phyloP scores from a whole-genome alignment of 208 protist genomes.

The Acanthamoeba royreba region DNA sequence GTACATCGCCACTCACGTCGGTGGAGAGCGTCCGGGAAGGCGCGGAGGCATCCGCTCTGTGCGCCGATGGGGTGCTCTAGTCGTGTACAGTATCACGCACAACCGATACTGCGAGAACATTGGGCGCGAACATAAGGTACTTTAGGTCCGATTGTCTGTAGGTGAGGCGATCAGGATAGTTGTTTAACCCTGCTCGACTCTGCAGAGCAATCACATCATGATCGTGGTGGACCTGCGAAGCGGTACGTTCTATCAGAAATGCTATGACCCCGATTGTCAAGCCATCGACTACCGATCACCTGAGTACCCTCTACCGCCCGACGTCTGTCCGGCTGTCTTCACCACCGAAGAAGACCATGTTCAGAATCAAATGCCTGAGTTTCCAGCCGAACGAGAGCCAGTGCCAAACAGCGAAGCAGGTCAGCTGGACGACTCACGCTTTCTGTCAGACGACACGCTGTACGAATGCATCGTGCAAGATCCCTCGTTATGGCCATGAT shows the following conservation, averaged over 20 bases:
- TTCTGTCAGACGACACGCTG: neutral
- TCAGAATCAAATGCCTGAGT: too few species aligned
- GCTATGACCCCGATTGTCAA: slow-evolving; percentile 28
- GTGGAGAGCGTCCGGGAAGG: neutral
- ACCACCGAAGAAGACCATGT: neutral
- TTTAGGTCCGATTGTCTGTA: neutral
- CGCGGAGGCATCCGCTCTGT: neutral
- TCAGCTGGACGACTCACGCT: neutral
- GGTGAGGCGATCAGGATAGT: neutral
- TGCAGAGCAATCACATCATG: slow-evolving; percentile 9
- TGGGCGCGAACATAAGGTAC: slow-evolving; percentile 29
- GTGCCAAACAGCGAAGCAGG: neutral
- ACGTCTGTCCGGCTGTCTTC: neutral
- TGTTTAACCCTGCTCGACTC: neutral
- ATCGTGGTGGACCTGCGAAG: slow-evolving; percentile 26
- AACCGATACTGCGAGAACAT: slow-evolving; percentile 50
- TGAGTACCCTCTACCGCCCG: neutral
- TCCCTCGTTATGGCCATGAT: neutral
- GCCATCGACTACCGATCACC: slow-evolving; percentile 21
- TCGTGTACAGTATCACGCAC: neutral
- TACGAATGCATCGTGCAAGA: neutral
- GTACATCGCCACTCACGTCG: neutral
- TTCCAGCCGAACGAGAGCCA: neutral
- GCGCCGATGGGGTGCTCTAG: neutral
- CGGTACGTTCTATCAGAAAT: slow-evolving; percentile 28